Conservation (phyloP, 768 basidiomycete species). For the Leucocoprinus leucothites region DNA sequence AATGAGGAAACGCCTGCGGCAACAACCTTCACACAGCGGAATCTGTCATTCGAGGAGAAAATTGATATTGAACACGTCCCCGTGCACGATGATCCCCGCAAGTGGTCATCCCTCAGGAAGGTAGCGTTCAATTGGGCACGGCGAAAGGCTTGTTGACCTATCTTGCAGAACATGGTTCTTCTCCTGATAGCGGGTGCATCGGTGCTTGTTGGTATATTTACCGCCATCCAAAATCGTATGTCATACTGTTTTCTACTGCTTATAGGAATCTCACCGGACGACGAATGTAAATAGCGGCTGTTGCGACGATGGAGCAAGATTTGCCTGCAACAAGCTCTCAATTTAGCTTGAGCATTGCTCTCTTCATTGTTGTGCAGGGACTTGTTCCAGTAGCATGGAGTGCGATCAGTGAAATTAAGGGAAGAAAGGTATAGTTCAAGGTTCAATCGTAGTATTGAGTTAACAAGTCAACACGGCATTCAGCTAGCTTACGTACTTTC, state of each 20-base stretch:
- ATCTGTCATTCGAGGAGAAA: neutral
- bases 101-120: conserved; percentile 51
- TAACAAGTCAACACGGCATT: neutral
- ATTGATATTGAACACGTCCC: conserved; percentile 43
- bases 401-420: conserved; percentile 70
- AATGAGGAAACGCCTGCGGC: too few relatives aligned
- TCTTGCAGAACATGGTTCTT: conserved; percentile 38
- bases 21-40: too few relatives aligned
- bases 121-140: conserved; percentile 22
- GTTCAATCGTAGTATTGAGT: too few relatives aligned
- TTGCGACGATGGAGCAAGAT: conserved; percentile 53
- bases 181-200: conserved; percentile 47
- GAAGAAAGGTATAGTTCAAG: conserved; percentile 62
- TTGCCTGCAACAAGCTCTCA: conserved; percentile 57
- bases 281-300: conserved; percentile 46
- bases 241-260: conserved; percentile 5
- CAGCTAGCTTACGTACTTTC: conserved; percentile 53
- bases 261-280: too few relatives aligned
- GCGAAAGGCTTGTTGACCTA: neutral
- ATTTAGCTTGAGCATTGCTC: conserved; percentile 64
- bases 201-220: conserved; percentile 54
- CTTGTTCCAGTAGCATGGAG: conserved; percentile 65
- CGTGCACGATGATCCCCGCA: conserved; percentile 54
- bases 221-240: conserved; percentile 66
- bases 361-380: conserved; percentile 75